Conservation (phyloP, 768 basidiomycete species). For the Pleurotus citrinopileatus region DNA sequence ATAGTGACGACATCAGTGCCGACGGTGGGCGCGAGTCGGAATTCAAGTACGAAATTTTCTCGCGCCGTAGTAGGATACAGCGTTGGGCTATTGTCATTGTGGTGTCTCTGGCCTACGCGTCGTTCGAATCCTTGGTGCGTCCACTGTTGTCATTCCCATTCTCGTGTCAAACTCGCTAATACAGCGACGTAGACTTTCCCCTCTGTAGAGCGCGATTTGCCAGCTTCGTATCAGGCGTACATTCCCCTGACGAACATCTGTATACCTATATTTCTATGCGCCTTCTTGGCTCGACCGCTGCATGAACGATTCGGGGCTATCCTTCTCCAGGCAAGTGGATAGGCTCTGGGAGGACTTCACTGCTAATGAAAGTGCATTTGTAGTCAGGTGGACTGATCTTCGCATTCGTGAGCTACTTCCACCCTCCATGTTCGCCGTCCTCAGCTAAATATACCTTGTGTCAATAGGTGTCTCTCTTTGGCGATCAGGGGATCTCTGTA, state of each 20-base stretch:
- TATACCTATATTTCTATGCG: background rate
- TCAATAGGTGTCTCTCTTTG: background rate
- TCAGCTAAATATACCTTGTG: background rate
- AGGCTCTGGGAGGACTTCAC: background rate
- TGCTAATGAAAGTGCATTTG: background rate
- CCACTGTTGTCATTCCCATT: too few species aligned
- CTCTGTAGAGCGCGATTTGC: background rate
- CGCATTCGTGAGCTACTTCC: background rate
- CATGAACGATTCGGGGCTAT: background rate
- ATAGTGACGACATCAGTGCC: background rate
- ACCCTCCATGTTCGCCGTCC: background rate
- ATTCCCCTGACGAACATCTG: background rate
- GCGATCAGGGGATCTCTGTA: background rate
- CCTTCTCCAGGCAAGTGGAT: constrained; percentile 1
- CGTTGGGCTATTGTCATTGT: background rate
- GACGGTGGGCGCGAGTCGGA: background rate
- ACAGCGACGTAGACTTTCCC: background rate
- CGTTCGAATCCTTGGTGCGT: background rate
- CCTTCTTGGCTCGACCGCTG: background rate
- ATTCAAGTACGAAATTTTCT: background rate
- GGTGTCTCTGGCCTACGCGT: background rate
- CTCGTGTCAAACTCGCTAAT: too few species aligned
- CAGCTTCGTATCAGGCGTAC: background rate
- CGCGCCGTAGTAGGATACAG: background rate
- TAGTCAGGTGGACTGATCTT: background rate